Evolutionary conservation across 2,329 filamentous ascomycete genomes (phyloP), one percentile per base, ranked within the genome.

Genomic region (Verticillium nubilum): DNA sequence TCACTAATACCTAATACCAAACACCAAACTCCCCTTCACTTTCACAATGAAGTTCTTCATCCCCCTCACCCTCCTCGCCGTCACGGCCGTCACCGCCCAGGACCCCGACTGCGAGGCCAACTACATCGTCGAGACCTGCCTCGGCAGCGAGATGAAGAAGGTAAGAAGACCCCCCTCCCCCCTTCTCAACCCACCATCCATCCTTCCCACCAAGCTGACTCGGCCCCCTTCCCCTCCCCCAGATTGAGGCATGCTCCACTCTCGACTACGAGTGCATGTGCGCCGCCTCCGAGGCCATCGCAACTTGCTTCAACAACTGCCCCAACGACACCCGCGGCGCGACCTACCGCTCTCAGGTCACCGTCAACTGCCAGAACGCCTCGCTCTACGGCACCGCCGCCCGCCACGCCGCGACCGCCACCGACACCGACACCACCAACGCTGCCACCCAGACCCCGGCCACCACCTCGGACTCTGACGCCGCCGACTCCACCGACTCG

Each of bases 271-370:
- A 73, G 57, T 83, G 80, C 70, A 74, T 74, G 61, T 83, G 80
- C 67, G 68, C 71, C 58, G 73, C 75, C 54, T 75, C 79, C 66
- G 63, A 76, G 62, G 71, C 74, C 63, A 71, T 83, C 56, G 67
- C 77, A 53, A 80, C 79, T 62, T 83, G 80, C 78, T 83, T 76
- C 74, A 80, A 81, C 75, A 83, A 83, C 77, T 83, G 81, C 74
- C 81, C 81, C 67, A 72, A 78, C 66, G 80, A 83, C 69, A 1
- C 67, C 56, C 73, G 76, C 53, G 70, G 67, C 62, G 58, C 65
- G 57, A 58, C 68, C 23, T 73, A 72, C 64, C 63, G 71, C 56
- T 67, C 71, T 64, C 73, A 78, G 67, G 73, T 78, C 62, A 67
- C 68, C 61, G 72, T 75, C 66, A 77, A 71, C 74, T 83, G 80